Percentiles rank a stretch among this genome's conserved stretches.
Conservation (phyloP, 495 filamentous ascomycete species). For the Aspergillus ostianus region DNA sequence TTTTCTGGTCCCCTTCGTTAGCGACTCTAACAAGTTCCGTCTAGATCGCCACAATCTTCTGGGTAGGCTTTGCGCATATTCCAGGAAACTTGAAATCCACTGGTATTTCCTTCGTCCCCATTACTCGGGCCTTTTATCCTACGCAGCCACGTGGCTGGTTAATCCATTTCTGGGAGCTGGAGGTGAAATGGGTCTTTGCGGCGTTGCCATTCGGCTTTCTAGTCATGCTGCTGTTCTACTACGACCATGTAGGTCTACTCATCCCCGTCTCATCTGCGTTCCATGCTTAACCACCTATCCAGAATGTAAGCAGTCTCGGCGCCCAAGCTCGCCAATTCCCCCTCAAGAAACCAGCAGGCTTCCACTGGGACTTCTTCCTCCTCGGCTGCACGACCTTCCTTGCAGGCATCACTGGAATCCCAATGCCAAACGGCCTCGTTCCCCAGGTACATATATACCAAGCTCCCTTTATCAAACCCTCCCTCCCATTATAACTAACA, state of each 20-base stretch:
- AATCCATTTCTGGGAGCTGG: slow-evolving; percentile 75
- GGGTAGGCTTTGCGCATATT: slow-evolving; percentile 75
- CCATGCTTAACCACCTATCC: not conserved
- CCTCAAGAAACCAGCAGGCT: slow-evolving; percentile 77
- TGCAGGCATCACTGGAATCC: slow-evolving; percentile 73
- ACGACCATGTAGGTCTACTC: slow-evolving; percentile 55
- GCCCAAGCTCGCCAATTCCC: slow-evolving; percentile 85
- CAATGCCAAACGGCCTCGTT: slow-evolving; percentile 84
- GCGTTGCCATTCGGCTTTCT: slow-evolving; percentile 78
- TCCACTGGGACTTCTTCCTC: slow-evolving; percentile 89
- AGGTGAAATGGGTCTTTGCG: slow-evolving; percentile 65
- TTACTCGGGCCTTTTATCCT: slow-evolving; percentile 68
- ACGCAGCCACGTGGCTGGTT: slow-evolving; percentile 72
- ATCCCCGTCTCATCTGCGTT: not conserved
- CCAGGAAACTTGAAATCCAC: slow-evolving; percentile 60
- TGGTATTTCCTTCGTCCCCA: slow-evolving; percentile 57
- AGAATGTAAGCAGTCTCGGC: slow-evolving; percentile 66
- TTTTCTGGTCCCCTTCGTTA: not conserved
- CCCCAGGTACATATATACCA: slow-evolving; percentile 48
- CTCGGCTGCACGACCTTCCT: slow-evolving; percentile 77
- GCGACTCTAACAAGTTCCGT: not conserved
- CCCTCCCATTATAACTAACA: not conserved
- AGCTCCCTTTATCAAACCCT: not conserved
- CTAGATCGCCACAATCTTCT: slow-evolving; percentile 68
- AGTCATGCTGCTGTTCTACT: slow-evolving; percentile 78